A percentile compares a stretch with the other conserved stretches of the same genome.
Conservation (phyloP, 139 green algal genomes). For the Asterochloris erici region DNA sequence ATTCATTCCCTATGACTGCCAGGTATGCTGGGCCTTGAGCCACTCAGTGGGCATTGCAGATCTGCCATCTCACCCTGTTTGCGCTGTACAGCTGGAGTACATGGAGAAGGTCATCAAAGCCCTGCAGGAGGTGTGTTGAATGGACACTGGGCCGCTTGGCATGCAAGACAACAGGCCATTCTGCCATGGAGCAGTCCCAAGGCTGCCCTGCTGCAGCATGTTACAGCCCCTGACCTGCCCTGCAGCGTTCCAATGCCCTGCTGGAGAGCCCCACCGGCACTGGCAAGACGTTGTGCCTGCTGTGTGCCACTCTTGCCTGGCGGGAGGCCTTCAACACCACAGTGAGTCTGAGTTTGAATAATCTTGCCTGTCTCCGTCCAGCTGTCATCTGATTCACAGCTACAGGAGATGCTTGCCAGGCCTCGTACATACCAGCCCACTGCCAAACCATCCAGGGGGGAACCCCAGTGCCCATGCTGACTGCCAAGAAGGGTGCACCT, state of each 20-base stretch:
- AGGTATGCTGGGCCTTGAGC: conserved; percentile 42
- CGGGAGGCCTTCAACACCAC: conserved; percentile 33
- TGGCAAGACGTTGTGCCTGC: conserved; percentile 96
- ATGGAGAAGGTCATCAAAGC: conserved; percentile 90
- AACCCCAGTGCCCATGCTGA: too few species aligned
- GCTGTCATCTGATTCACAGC: not conserved
- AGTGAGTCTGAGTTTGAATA: too few species aligned
- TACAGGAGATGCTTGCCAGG: not conserved
- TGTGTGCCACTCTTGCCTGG: conserved; percentile 93
- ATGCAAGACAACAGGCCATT: not conserved
- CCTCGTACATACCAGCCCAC: not conserved
- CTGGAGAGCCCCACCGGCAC: conserved; percentile 95
- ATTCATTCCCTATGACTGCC: conserved; percentile 80
- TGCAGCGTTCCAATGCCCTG: conserved; percentile 77
- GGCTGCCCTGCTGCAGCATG: not conserved
- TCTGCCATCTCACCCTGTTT: not conserved
- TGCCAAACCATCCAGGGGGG: too few species aligned
- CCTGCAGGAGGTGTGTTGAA: conserved; percentile 65
- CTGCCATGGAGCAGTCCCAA: not conserved
- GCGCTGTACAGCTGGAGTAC: conserved; percentile 66
- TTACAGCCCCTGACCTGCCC: not conserved
- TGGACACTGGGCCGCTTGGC: not conserved
- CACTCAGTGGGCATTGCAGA: not conserved
- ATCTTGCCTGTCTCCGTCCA: not conserved
- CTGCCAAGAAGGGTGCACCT: too few species aligned